Base-by-base conservation (phyloP, 495 filamentous ascomycete species). In the Apiosordaria backusii region DNA sequence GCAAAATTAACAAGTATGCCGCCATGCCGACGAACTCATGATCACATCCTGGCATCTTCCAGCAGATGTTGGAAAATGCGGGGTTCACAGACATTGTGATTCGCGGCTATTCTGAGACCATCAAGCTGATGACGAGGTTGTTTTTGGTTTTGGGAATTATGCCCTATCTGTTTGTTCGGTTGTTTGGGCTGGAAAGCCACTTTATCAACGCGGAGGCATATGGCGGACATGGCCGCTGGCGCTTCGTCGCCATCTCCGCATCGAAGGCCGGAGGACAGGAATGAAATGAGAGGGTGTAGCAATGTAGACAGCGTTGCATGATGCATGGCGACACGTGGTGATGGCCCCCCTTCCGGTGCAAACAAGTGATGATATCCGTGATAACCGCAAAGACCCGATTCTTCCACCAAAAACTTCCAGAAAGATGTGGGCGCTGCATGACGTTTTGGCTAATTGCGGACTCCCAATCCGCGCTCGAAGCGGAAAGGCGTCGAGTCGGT, bases 131-230 rank as follows among this genome's bases (percentile, higher is more conserved):
- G 80, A 72, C 76, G 65, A 65, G 83, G 23, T 61, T 86, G 1
- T 85, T 87, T 72, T 85, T 73, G 64, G 23, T 83, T 16, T 63
- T 87, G 19, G 85, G 78, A 1, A 76, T 77, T 54, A 68, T 88
- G 18, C 84, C 85, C 5, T 86, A 79, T 66, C 64, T 84, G 2
- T 73, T 86, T 55, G 73, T 87, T 60, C 71, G 65, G 54, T 63
- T 85, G 4, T 68, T 87, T 18, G 74, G 75, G 1, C 68, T 86
- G 21, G 77, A 85, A 67, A 50, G 70, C 67, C 65, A 40, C 50
- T 75, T 78, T 16, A 66, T 75, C 65, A 78, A 78, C 60, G 76
- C 73, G 4, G 57, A 68, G 55, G 40, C 45, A 24, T 75, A 75
- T 25, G 40, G 67, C 19, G 64, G 67, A 0, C 68, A 66, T 15